Conservation (phyloP, 345 rosid genomes). For the Rhodamnia rubescens region DNA sequence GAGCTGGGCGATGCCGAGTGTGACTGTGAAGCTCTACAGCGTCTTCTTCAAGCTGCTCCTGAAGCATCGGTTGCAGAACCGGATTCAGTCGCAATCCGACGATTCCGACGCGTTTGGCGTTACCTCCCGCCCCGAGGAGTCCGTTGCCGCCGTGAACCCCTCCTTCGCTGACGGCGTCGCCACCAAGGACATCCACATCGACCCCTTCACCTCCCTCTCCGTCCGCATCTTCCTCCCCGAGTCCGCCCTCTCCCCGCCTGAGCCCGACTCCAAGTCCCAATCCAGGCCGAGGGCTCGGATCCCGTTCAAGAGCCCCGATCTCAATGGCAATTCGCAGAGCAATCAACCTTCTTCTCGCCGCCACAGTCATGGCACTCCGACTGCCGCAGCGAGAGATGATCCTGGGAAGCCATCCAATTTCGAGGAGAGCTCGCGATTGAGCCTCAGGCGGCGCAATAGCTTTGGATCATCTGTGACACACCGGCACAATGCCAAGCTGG, state of each 20-base stretch:
- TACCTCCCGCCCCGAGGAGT: slow-evolving; percentile 74
- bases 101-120: slow-evolving; percentile 50
- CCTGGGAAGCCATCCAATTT: neutral
- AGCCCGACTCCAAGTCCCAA: slow-evolving; percentile 17
- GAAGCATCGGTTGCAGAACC: slow-evolving; percentile 73
- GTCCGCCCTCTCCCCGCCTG: slow-evolving; percentile 60
- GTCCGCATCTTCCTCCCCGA: slow-evolving; percentile 89
- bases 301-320: neutral
- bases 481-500: slow-evolving; percentile 7
- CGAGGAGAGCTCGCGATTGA: neutral
- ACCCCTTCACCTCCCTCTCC: slow-evolving; percentile 69
- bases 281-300: slow-evolving; percentile 2
- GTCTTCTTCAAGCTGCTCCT: slow-evolving; percentile 87
- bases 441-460: slow-evolving; percentile 42
- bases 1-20: slow-evolving; percentile 65
- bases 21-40: slow-evolving; percentile 78
- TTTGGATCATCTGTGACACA: slow-evolving; percentile 22
- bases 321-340: neutral
- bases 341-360: neutral
- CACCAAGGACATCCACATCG: slow-evolving; percentile 92
- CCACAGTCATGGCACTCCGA: slow-evolving; percentile 2
- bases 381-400: neutral
- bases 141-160: slow-evolving; percentile 64
- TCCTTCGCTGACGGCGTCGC: slow-evolving; percentile 85
- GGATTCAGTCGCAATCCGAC: slow-evolving; percentile 42